Evolutionary conservation across 352 stramenopile species (phyloP).

Genomic region (Phytopythium kandeliae): DNA sequence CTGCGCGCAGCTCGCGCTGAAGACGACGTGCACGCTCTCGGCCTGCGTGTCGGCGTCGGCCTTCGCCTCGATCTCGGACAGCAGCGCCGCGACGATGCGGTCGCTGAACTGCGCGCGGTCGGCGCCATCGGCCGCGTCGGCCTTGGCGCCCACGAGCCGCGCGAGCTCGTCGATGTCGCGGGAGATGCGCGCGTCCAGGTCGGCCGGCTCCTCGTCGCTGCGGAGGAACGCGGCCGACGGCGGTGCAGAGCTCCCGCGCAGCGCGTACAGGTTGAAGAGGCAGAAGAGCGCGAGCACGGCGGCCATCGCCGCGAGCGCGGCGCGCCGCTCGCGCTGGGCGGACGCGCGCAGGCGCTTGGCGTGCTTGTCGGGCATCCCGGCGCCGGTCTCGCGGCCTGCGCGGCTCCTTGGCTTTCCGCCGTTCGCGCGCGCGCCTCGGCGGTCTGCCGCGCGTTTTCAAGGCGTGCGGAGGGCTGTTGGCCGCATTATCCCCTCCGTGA

Average conservation of each 20-base stretch:
- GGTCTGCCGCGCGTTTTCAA: no score
- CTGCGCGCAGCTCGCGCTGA: constrained; percentile 42
- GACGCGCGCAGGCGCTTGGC: no score
- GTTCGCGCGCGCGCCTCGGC: no score
- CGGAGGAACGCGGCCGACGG: neutral
- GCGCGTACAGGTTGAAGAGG: neutral
- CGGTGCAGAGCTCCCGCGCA: neutral
- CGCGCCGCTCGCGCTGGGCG: neutral
- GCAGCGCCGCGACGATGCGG: neutral
- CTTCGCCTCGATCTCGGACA: neutral
- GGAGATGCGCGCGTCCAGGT: neutral
- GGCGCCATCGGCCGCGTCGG: neutral
- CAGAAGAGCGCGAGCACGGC: neutral
- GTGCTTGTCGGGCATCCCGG: no score
- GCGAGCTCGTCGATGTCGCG: neutral
- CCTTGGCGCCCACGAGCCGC: neutral
- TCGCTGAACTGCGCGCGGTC: neutral
- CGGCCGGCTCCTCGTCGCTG: neutral
- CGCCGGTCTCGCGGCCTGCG: no score
- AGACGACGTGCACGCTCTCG: constrained; percentile 34
- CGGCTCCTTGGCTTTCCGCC: no score
- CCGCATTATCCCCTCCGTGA: no score
- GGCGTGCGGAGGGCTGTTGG: no score
- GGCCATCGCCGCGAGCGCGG: neutral
- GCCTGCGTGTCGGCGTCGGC: constrained; percentile 9